phyloP scores from a whole-genome alignment of 2,329 filamentous ascomycete genomes.

The Fusarium sp. region DNA sequence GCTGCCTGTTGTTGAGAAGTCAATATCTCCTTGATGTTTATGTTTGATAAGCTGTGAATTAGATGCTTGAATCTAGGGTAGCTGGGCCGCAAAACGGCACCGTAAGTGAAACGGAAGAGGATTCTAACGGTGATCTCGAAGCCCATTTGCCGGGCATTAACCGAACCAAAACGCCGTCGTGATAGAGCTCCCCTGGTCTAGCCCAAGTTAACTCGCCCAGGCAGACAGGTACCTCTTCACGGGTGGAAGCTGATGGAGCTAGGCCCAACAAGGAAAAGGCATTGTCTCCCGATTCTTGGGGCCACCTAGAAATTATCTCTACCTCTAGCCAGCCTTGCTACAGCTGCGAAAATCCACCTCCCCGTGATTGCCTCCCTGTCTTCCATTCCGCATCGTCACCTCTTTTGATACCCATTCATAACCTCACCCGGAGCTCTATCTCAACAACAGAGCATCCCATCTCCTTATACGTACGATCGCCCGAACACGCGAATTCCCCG shows the following conservation, averaged over 20 bases:
- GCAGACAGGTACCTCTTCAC: slow-evolving; percentile 28
- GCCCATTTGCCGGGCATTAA: slow-evolving; percentile 41
- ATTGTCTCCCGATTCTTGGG: slow-evolving; percentile 44
- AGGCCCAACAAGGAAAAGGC: slow-evolving; percentile 39
- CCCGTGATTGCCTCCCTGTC: slow-evolving; percentile 49
- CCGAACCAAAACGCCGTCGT: slow-evolving; percentile 15
- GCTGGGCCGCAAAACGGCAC: background rate
- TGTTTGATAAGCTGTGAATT: background rate
- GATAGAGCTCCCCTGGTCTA: slow-evolving; percentile 37
- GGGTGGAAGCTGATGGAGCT: slow-evolving; percentile 35
- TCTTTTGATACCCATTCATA: slow-evolving; percentile 52
- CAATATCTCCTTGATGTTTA: background rate
- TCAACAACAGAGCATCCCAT: slow-evolving; percentile 35
- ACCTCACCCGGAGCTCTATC: slow-evolving; percentile 39
- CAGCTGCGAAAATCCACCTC: slow-evolving; percentile 52
- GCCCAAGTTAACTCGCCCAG: slow-evolving; percentile 23
- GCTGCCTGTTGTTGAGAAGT: background rate
- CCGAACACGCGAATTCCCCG: slow-evolving; percentile 36
- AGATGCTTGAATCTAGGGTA: slow-evolving; percentile 14
- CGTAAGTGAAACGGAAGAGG: background rate
- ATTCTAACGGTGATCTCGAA: background rate
- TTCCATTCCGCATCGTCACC: slow-evolving; percentile 48
- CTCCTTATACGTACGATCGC: slow-evolving; percentile 32
- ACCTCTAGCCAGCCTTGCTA: slow-evolving; percentile 48
- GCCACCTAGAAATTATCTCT: slow-evolving; percentile 54